Evolutionary conservation across 805 yeast species (phyloP).

Genomic region (Zygosaccharomyces bisporus): DNA sequence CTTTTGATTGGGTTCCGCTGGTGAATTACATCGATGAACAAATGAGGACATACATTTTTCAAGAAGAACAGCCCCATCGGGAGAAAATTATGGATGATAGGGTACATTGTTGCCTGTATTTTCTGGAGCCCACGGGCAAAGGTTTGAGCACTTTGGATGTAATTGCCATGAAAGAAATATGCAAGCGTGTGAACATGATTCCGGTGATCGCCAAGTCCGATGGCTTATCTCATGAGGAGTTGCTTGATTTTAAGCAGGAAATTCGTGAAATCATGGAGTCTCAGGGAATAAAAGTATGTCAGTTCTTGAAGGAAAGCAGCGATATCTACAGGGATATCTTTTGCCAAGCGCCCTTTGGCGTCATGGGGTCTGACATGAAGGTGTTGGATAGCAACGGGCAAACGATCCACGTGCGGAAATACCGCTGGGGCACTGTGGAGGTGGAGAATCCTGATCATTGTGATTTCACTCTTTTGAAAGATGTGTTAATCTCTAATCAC

Average conservation of each 20-base stretch:
- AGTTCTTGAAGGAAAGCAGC: slow-evolving; percentile 41
- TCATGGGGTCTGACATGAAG: slow-evolving; percentile 61
- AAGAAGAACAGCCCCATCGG: slow-evolving; percentile 73
- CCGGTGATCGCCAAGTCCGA: slow-evolving; percentile 85
- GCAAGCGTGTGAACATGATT: slow-evolving; percentile 70
- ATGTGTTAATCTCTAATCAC: slow-evolving; percentile 61
- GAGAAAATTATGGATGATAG: slow-evolving; percentile 53
- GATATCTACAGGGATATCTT: slow-evolving; percentile 35
- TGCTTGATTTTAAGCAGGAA: slow-evolving; percentile 49
- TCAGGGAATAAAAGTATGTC: slow-evolving; percentile 58
- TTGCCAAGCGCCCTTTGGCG: slow-evolving; percentile 59
- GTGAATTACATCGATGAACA: slow-evolving; percentile 77
- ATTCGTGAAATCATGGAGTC: slow-evolving; percentile 49
- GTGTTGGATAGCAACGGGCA: slow-evolving; percentile 44
- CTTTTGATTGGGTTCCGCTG: slow-evolving; percentile 63
- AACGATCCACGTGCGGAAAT: slow-evolving; percentile 66
- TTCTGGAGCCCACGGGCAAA: slow-evolving; percentile 65
- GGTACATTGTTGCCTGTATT: slow-evolving; percentile 82
- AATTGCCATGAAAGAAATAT: slow-evolving; percentile 65
- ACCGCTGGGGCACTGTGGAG: slow-evolving; percentile 84
- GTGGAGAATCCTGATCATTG: slow-evolving; percentile 74
- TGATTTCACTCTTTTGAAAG: slow-evolving; percentile 65
- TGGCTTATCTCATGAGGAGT: slow-evolving; percentile 57
- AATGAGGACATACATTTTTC: slow-evolving; percentile 62
- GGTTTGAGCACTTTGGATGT: slow-evolving; percentile 65